Conservation (phyloP, 106 monocot genomes). For the Triglochin maritima region DNA sequence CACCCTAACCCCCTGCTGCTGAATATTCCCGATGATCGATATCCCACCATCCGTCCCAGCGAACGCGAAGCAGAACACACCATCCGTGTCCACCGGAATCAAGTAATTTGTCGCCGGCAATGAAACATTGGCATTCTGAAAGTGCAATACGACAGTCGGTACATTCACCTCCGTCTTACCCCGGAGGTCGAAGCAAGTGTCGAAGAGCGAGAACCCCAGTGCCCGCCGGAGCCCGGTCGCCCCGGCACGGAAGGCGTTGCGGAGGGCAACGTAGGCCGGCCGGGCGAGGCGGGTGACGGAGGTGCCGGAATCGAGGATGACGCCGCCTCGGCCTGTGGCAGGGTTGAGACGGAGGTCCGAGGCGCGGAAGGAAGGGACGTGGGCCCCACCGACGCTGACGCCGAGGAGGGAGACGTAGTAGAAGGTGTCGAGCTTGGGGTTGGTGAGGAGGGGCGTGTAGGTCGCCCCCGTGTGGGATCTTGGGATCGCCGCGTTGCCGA, state of each 20-base stretch:
- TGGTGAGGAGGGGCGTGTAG: conserved; percentile 11
- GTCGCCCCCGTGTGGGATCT: background rate
- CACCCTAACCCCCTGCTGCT: conserved; percentile 64
- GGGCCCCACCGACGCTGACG: conserved; percentile 18
- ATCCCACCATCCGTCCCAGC: conserved; percentile 54
- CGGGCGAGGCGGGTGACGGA: conserved; percentile 1
- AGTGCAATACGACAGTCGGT: conserved; percentile 24
- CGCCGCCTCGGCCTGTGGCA: conserved; percentile 22
- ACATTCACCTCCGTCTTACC: conserved; percentile 21
- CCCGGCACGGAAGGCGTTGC: conserved; percentile 18
- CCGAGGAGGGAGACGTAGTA: conserved; percentile 21
- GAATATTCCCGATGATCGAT: conserved; percentile 73
- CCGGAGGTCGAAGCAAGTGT: conserved; percentile 19
- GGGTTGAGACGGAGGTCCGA: conserved; percentile 14
- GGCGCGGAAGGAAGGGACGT: conserved; percentile 11
- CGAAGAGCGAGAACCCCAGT: conserved; percentile 13
- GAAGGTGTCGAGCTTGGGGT: conserved; percentile 20
- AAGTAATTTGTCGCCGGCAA: conserved; percentile 74
- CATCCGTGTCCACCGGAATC: conserved; percentile 52
- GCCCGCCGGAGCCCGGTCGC: conserved; percentile 10
- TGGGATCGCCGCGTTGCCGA: conserved; percentile 12
- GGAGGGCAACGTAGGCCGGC: conserved; percentile 14
- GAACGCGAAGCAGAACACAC: conserved; percentile 81
- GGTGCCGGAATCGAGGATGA: conserved; percentile 19
- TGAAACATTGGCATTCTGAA: conserved; percentile 22